Evolutionary conservation across 2,329 filamentous ascomycete species (phyloP).

Genomic region (Aureobasidium sp.): DNA sequence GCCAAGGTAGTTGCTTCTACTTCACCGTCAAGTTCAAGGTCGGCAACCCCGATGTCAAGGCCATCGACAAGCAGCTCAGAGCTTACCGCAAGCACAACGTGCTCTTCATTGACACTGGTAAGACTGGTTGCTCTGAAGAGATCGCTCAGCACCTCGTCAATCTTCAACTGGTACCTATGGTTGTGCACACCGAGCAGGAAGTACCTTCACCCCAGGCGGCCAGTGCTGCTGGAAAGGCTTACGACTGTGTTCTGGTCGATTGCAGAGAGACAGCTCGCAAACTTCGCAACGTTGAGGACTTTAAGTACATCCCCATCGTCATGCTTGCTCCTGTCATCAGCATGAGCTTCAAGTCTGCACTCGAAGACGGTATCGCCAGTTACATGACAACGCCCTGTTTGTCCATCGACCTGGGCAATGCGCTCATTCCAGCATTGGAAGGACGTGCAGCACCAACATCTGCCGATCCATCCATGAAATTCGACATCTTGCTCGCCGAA

Average conservation of each 20-base stretch:
- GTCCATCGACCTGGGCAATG: slow-evolving; percentile 88
- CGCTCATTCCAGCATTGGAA: slow-evolving; percentile 90
- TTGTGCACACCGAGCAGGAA: slow-evolving; percentile 69
- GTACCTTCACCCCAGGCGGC: slow-evolving; percentile 50
- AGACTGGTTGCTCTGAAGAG: slow-evolving; percentile 65
- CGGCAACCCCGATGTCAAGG: slow-evolving; percentile 66
- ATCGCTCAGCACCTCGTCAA: slow-evolving; percentile 69
- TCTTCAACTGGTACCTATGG: slow-evolving; percentile 71
- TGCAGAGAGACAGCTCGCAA: slow-evolving; percentile 83
- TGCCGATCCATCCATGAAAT: slow-evolving; percentile 88
- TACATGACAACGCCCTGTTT: slow-evolving; percentile 98
- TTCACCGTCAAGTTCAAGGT: slow-evolving; percentile 90
- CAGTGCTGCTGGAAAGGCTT: slow-evolving; percentile 52
- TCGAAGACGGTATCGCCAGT: slow-evolving; percentile 94
- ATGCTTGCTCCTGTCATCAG: slow-evolving; percentile 81
- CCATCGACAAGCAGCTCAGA: slow-evolving; percentile 72
- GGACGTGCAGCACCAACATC: slow-evolving; percentile 84
- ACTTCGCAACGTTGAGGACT: slow-evolving; percentile 79
- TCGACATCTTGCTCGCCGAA: slow-evolving; percentile 90
- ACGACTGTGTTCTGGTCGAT: slow-evolving; percentile 94
- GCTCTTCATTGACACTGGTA: slow-evolving; percentile 86
- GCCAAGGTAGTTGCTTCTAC: slow-evolving; percentile 87
- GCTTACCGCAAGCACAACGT: slow-evolving; percentile 92
- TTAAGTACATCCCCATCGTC: slow-evolving; percentile 96
- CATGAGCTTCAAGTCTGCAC: slow-evolving; percentile 83